Base-by-base conservation (phyloP, 1,284 basidiomycete species). In the Thelephora terrestris region DNA sequence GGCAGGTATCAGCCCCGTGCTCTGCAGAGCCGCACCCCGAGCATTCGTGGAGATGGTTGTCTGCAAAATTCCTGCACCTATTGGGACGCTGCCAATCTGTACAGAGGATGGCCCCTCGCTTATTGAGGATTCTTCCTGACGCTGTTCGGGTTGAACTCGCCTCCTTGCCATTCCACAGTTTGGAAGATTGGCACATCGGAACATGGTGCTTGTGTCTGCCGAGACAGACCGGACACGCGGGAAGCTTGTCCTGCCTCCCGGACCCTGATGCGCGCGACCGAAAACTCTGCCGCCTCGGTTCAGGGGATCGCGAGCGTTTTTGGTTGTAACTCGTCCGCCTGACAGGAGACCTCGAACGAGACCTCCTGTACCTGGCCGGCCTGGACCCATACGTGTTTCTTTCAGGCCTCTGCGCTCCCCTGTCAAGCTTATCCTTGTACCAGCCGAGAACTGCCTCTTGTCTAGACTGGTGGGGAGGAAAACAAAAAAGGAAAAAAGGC, bases 31-130 rank as follows among this genome's bases (percentile, higher is more conserved):
- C 51, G 21, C 58, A 58, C 1, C 58, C 55, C 0, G 57, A 58
- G 50, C 58, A 60, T 16, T 53, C 43, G 36, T 59, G 58, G n/a
- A n/a, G n/a, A n/a, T n/a, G n/a, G n/a, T n/a, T n/a, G n/a, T 7
- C 17, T 23, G 27, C 44, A 39, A 18, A n/a, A n/a, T n/a, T n/a
- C n/a, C n/a, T 23, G 6, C 58, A 58, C 9, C 52, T 47, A 3
- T 29, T 17, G 9, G 44, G 25, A 14, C 34, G 34, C 46, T 59
- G 57, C 45, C 42, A 58, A 44, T 57, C 45, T 45, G 49, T 43
- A 48, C 59, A 60, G n/a, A 55, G 20, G n/a, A 17, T 39, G 7
- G 38, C 14, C 14, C 51, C 48, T 1, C 44, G 29, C 16, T 48
- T 44, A 48, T 50, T 49, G 50, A 52, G 32, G 44, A 56, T 36